Evolutionary conservation across 228 moss, liverwort and hornwort species (phyloP), one percentile per base, ranked within the genome.

Genomic region (Sphagnum fallax): DNA sequence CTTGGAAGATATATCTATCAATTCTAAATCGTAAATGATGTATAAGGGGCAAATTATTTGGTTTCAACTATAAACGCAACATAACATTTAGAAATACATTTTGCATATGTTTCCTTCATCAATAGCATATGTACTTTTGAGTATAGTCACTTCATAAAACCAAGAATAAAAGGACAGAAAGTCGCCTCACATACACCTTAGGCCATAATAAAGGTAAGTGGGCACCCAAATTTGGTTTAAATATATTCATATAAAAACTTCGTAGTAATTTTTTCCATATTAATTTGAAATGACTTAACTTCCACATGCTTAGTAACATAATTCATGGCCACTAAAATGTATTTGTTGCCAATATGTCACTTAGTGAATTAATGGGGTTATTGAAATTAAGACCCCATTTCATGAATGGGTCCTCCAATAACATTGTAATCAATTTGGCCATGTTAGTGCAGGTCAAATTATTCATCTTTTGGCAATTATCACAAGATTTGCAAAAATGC

Each of bases 221-320:
- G 52, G 5, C 52, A 67, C 5, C 67, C 51, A 32, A 67, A 67
- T 53, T 4, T 67, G 47, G 52, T 67, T 4, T 15, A 4, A 9
- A 67, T 67, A 18, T 53, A 5, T 4, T 67, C 18, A 5, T 67
- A 32, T 5, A 67, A 67, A 16, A 18, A 67, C 10, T 4, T 47
- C 0, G 53, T 8, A 0, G 52, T 67, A 5, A 67, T 6, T 55
- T 32, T 1, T 0, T 32, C 18, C 6, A 11, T 67, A 67, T 67
- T 67, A 14, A 10, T 67, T 47, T 4, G 1, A 66, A 4, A 4
- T 32, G 65, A 50, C 10, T 51, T 50, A 5, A 50, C 65, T 16
- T 66, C 65, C 49, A 67, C 18, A 53, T 47, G 55, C 6, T 67
- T 67, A 5, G 67, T 67, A 11, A 32, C 32, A 12, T 67, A 67